Percentiles rank a stretch among this genome's conserved stretches.
Conservation (phyloP, 805 yeast genomes). For the Helenozyma rhizophorensis region DNA sequence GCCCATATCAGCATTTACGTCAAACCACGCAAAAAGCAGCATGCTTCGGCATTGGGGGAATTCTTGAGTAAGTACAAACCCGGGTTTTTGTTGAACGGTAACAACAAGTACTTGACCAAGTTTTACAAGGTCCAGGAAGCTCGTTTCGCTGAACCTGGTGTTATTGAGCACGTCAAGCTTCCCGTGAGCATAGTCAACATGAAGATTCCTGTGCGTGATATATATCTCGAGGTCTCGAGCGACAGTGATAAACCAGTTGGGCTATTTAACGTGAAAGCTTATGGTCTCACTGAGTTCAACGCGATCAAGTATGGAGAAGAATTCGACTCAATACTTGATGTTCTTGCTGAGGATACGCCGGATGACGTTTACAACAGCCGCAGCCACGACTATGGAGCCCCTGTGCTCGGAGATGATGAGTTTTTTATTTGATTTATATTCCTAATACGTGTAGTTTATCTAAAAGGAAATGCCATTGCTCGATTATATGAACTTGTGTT, state of each 20-base stretch:
- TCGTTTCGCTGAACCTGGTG: constrained; percentile 9
- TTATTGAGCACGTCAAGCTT: constrained; percentile 25
- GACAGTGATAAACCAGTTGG: constrained; percentile 10
- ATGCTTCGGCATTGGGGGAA: constrained; percentile 14
- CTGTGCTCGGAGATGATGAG: constrained; percentile 5
- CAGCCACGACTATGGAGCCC: neutral
- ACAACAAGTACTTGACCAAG: constrained; percentile 26
- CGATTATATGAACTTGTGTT: too few relatives aligned
- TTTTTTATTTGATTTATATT: too few relatives aligned
- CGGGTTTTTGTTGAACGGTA: constrained; percentile 1
- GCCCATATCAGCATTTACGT: constrained; percentile 22
- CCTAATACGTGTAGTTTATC: too few relatives aligned
- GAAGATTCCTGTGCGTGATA: constrained; percentile 27
- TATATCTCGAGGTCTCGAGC: constrained; percentile 23
- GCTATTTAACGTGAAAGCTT: constrained; percentile 11
- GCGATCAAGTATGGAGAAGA: constrained; percentile 8
- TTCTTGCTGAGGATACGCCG: constrained; percentile 1
- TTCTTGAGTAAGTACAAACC: constrained; percentile 14
- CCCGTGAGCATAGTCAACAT: constrained; percentile 33
- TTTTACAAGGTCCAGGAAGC: constrained; percentile 29
- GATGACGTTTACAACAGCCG: neutral
- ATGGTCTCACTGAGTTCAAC: constrained; percentile 12
- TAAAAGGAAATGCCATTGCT: too few relatives aligned
- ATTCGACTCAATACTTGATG: constrained; percentile 10
- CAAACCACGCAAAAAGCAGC: constrained; percentile 23